Evolutionary conservation across 306 rosid genomes (phyloP).

Genomic region (Sicyos edulis): DNA sequence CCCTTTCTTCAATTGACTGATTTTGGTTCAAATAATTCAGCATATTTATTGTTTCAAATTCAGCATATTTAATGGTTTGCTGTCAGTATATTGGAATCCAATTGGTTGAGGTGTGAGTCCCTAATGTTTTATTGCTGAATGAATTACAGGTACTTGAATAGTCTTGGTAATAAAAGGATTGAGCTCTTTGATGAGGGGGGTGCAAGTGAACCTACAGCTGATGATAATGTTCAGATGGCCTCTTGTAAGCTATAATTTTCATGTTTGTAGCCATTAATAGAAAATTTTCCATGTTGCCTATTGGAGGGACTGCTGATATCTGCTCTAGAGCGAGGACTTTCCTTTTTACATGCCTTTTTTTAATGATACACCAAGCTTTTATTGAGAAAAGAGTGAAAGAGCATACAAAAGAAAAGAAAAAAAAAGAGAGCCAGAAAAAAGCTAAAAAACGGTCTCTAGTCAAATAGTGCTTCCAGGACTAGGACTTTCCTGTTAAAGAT

Average conservation of each 20-base stretch:
- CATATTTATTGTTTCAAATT: no score
- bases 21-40: no score
- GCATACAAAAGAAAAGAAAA: no score
- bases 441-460: no score
- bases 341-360: background rate
- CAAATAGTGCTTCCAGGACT: background rate
- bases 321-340: slow-evolving; percentile 1
- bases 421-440: no score
- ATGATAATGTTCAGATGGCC: slow-evolving; percentile 73
- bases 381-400: no score
- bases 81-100: background rate
- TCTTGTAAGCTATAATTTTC: slow-evolving; percentile 50
- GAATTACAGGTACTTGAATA: slow-evolving; percentile 71
- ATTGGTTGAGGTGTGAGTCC: slow-evolving; percentile 16
- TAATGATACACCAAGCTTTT: no score
- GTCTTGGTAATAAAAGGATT: slow-evolving; percentile 81
- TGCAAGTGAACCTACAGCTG: slow-evolving; percentile 70
- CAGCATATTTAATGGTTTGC: slow-evolving; percentile 3
- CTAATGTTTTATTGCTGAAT: slow-evolving; percentile 27
- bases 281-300: background rate
- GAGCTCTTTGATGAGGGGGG: slow-evolving; percentile 97
- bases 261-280: background rate
- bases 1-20: no score
- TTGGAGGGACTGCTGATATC: background rate
- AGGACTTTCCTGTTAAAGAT: background rate